Evolutionary conservation across 805 yeast genomes (phyloP).

Genomic region (Jamesozyma spencerorum): DNA sequence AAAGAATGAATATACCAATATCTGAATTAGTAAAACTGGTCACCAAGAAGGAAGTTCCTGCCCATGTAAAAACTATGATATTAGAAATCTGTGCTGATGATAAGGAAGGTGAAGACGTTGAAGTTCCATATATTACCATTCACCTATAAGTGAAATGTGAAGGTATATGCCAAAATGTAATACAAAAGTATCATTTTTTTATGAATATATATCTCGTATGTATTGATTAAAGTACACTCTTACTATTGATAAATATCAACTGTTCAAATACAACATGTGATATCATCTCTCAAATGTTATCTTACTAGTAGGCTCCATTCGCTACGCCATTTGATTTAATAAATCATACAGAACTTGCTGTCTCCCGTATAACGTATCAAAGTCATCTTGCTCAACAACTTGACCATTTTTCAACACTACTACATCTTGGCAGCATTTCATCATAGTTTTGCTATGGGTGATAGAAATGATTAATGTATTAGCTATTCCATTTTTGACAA

Average conservation of each 20-base stretch:
- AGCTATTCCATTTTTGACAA: slow-evolving; percentile 35
- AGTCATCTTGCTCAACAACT: slow-evolving; percentile 39
- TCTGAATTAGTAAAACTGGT: slow-evolving; percentile 76
- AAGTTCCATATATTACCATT: slow-evolving; percentile 78
- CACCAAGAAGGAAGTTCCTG: slow-evolving; percentile 71
- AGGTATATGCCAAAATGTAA: neutral
- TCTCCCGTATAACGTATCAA: slow-evolving; percentile 15
- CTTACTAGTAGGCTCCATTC: no score
- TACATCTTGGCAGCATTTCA: slow-evolving; percentile 46
- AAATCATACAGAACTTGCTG: slow-evolving; percentile 4
- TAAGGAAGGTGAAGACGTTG: slow-evolving; percentile 87
- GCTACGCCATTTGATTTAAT: no score
- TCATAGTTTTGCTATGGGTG: slow-evolving; percentile 66
- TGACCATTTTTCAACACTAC: slow-evolving; percentile 42
- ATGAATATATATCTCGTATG: neutral
- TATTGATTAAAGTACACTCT: neutral
- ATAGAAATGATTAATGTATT: slow-evolving; percentile 49
- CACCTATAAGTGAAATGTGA: slow-evolving; percentile 30
- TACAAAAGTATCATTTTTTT: neutral
- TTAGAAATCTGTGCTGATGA: slow-evolving; percentile 92
- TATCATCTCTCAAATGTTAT: no score
- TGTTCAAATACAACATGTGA: neutral
- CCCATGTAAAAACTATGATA: slow-evolving; percentile 66
- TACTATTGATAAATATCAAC: neutral
- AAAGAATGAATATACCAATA: slow-evolving; percentile 56